Evolutionary conservation across 2,329 filamentous ascomycete genomes (phyloP).

Genomic region (Purpureocillium takamizusanense): DNA sequence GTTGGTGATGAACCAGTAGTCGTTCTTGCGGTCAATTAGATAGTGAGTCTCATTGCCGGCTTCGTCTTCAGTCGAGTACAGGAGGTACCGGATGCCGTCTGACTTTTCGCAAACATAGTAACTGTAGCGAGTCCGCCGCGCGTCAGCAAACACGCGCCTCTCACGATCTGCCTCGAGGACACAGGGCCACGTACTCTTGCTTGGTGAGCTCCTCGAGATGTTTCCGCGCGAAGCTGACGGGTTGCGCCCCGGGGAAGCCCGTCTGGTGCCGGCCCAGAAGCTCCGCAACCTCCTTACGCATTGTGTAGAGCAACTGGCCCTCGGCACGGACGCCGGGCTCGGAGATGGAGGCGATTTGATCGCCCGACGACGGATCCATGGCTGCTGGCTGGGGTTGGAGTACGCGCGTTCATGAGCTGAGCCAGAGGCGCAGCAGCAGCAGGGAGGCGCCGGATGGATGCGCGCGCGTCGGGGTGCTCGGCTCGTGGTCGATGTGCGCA

Average conservation of each 20-base stretch:
- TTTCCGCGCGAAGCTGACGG: slow-evolving; percentile 77
- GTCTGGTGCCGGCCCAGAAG: slow-evolving; percentile 62
- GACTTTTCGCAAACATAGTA: slow-evolving; percentile 99
- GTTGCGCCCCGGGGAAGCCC: slow-evolving; percentile 83
- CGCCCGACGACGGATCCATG: slow-evolving; percentile 21
- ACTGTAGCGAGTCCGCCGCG: slow-evolving; percentile 27
- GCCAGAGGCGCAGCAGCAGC: too few relatives aligned
- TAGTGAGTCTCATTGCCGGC: slow-evolving; percentile 64
- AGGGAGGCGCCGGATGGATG: too few relatives aligned
- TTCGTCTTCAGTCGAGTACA: slow-evolving; percentile 71
- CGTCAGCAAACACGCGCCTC: slow-evolving; percentile 7
- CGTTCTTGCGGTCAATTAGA: slow-evolving; percentile 95
- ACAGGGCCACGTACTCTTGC: slow-evolving; percentile 51
- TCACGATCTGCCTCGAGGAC: neutral
- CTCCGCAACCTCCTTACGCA: slow-evolving; percentile 65
- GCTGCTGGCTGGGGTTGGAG: neutral
- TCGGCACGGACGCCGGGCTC: slow-evolving; percentile 58
- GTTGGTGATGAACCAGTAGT: slow-evolving; percentile 78
- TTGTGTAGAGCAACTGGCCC: slow-evolving; percentile 45
- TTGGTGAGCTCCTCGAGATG: slow-evolving; percentile 76
- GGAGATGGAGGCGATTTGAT: slow-evolving; percentile 40
- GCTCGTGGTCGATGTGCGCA: too few relatives aligned
- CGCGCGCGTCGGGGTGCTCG: too few relatives aligned
- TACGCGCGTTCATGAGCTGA: too few relatives aligned
- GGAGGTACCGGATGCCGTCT: slow-evolving; percentile 89